Base-by-base conservation (phyloP, 306 rosid genomes). In the Lathyrus aphaca region DNA sequence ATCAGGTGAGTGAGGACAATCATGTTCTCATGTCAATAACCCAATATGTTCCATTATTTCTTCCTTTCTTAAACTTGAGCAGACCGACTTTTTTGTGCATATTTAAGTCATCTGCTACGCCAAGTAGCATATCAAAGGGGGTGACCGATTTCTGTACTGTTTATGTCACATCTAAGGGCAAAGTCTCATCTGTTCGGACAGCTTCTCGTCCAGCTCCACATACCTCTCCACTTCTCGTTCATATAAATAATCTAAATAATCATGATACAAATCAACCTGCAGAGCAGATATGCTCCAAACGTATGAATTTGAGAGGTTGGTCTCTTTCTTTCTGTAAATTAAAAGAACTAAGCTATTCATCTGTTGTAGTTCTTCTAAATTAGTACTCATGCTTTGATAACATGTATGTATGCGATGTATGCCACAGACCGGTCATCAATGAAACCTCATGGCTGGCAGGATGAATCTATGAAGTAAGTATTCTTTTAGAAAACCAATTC, bases 61-160 rank as follows among this genome's bases (percentile, higher is more conserved):
- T 35, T 8, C 39, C 10, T 35, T 35, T 44, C 49, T 14, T 44
- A 44, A 44, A 44, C 49, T 44, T 13, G 16, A 44, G 49, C 15
- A 35, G 39, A 35, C 39, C 15, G 1, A n/a, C 1, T 53, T 53
- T 56, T 19, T 73, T 39, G 9, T 64, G 56, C 79, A 95, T 97
- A 73, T 95, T 95, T 76, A 95, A 84, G 81, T 32, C 90, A 68
- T 87, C 96, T 37, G 84, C 64, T 76, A 57, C 77, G 9, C 74
- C 95, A 10, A 79, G 87, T 74, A 68, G 37, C 57, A 85, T 91
- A 63, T 77, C 86, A 17, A 95, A 89, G 79, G 95, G 73, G 53
- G 86, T 75, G 29, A 97, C 99, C 0, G 97, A 95, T 82, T 95
- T 91, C 82, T 91, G 99, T 78, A 89, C 72, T 0, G 89, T 89